Base-by-base conservation (phyloP, 2,329 filamentous ascomycete species). In the Gaeumannomyces tritici region DNA sequence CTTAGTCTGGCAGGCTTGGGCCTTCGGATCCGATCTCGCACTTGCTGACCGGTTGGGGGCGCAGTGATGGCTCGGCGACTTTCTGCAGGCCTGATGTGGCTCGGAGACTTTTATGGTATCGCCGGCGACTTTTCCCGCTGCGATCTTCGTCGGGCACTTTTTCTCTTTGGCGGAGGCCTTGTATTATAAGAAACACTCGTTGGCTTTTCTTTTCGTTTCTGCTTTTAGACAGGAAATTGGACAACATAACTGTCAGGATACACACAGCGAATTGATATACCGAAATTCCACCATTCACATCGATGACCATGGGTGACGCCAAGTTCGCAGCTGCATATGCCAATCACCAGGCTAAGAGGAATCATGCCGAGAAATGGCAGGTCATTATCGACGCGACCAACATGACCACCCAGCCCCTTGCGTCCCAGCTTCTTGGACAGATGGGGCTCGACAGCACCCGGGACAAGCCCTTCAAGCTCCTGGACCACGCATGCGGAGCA, bases 401-500 rank as follows among this genome's bases (percentile, higher is more conserved):
- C 27, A 24, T 18, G 55, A 65, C 70, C 64, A 69, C 69, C 59
- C 59, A 57, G 0, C 69, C 69, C 1, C 65, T 70, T 5, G 70
- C 66, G 5, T 21, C 29, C 13, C 63, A 60, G 21, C 51, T 72
- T 65, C 70, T 77, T 29, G 61, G 62, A 24, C 70, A 75, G 64
- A 73, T 72, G 42, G 71, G 71, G 1, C 66, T 75, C 21, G 63
- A 66, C 60, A 56, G 64, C 5, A 62, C 64, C 18, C 68, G 67
- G 2, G 63, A 61, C 12, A 64, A 64, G 7, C 75, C 77, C 0
- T 70, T 80, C 59, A 59, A 60, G 3, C 66, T 85, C 28, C 68
- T 86, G 13, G 83, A 86, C 63, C 78, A 77, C 65, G 82, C 79
- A 8, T 85, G 82, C 62, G 83, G 83, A 0, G 74, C 75, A 4